Evolutionary conservation across 768 basidiomycete genomes (phyloP).

Genomic region (Boletus rubropictus): DNA sequence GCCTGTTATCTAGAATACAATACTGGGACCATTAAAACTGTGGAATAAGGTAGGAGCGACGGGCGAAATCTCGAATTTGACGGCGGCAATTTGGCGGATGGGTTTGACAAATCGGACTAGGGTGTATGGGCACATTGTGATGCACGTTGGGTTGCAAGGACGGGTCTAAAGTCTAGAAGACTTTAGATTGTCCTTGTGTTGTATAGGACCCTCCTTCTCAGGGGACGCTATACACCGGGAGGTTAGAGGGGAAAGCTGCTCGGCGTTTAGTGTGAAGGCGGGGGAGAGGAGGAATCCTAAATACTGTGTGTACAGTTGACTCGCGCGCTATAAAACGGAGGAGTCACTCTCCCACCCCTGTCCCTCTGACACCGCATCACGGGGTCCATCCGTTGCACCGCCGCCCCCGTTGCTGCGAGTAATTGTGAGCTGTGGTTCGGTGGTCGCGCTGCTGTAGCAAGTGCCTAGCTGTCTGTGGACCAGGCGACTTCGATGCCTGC

Average conservation of each 20-base stretch:
- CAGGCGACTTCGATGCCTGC: too few species aligned
- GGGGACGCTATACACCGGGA: slow-evolving; percentile 22
- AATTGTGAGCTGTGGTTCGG: background rate
- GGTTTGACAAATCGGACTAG: slow-evolving; percentile 24
- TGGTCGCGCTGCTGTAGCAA: background rate
- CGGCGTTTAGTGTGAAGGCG: background rate
- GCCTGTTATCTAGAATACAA: slow-evolving; percentile 32
- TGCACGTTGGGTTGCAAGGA: slow-evolving; percentile 22
- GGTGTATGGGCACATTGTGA: slow-evolving; percentile 38
- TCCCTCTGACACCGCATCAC: slow-evolving; percentile 21
- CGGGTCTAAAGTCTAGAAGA: slow-evolving; percentile 33
- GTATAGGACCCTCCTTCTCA: slow-evolving; percentile 17
- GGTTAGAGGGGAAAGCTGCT: background rate
- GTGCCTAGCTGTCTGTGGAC: background rate
- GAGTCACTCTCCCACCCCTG: slow-evolving; percentile 29
- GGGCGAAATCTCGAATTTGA: slow-evolving; percentile 12
- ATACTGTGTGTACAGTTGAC: slow-evolving; percentile 22
- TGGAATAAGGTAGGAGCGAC: slow-evolving; percentile 14
- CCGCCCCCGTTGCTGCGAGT: background rate
- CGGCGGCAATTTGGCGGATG: slow-evolving; percentile 14
- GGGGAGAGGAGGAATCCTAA: slow-evolving; percentile 10
- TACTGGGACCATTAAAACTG: slow-evolving; percentile 32
- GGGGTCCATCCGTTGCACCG: slow-evolving; percentile 20
- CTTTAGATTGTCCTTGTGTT: slow-evolving; percentile 39
- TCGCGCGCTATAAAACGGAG: slow-evolving; percentile 30